A percentile compares a stretch with the other conserved stretches of the same genome.
Conservation (phyloP, 2,329 filamentous ascomycete genomes). For the Fusarium sororula region DNA sequence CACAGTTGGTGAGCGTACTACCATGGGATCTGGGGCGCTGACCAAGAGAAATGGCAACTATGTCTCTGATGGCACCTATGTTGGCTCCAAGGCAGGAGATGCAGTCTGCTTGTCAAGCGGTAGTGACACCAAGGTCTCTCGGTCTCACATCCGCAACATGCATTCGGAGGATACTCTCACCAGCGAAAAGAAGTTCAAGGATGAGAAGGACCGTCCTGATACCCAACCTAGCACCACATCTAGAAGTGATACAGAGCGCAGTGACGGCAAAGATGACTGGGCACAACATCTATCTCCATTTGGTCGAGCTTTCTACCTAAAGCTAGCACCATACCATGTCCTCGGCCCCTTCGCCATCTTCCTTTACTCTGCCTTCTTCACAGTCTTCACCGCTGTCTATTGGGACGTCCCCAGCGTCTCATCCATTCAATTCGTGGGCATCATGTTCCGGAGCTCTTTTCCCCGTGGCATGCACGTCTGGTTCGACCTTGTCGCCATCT, state of each 20-base stretch:
- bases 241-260: not conserved
- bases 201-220: not conserved
- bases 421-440: not conserved
- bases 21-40: constrained; percentile 1
- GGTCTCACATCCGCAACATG: not conserved
- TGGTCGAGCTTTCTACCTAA: constrained; percentile 3
- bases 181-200: not conserved
- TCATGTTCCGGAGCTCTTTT: not conserved
- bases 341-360: not conserved
- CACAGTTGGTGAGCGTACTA: not conserved
- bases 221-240: not conserved
- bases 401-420: constrained; percentile 7
- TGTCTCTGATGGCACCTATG: not conserved
- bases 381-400: not conserved
- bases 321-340: not conserved
- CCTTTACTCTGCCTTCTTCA: not conserved
- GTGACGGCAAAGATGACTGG: not conserved
- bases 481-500: constrained; percentile 1
- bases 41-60: not conserved
- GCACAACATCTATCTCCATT: not conserved
- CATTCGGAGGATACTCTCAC: not conserved
- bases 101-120: not conserved
- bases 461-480: not conserved
- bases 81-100: not conserved
- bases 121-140: not conserved